Base-by-base conservation (phyloP, 169 alveolate species). In the Cryptosporidium meleagridis region DNA sequence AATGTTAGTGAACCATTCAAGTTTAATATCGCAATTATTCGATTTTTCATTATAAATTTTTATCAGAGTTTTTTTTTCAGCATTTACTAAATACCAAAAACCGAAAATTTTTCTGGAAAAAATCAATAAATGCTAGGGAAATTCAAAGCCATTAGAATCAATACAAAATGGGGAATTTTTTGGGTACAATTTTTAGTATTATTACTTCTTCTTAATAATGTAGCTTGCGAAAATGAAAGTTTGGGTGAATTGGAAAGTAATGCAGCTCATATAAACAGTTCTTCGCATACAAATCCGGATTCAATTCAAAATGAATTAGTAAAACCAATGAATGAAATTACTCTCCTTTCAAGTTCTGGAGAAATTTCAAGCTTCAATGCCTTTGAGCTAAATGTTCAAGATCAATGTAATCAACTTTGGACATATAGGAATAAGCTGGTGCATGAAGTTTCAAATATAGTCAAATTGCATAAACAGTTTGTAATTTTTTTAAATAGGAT, bases 391-490 rank as follows among this genome's bases (percentile, higher is more conserved):
- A 67, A 44, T 48, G 5, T 80, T 35, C 80, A 80, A 21, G 89
- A 62, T 12, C 65, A 80, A 21, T 80, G 89, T 41, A 80, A 80
- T 58, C 73, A 65, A 21, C 75, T 80, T 23, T 80, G 89, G 89
- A 61, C 75, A 41, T 62, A 29, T n/a, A 59, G 35, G 31, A 73
- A 59, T 31, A 29, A 73, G 58, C 29, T 73, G 18, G 39, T 10
- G 9, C 69, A 73, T n/a, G 71, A 53, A 73, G 33, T 37, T 33
- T 73, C 70, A 31, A 73, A 37, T 29, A 9, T 73, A 5, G 70
- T 52, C 31, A 73, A 58, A 33, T 18, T 35, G n/a, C 86, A 73
- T 55, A 73, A 41, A 6, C 71, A 73, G 45, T 73, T 73, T 10
- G 58, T 39, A 31, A 18, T 33, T 10, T 73, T 73, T 73, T 16